Percentiles rank a stretch among this genome's conserved stretches.
Evolutionary conservation across 306 rosid species (phyloP).

Genomic region (Gleditsia sinensis): DNA sequence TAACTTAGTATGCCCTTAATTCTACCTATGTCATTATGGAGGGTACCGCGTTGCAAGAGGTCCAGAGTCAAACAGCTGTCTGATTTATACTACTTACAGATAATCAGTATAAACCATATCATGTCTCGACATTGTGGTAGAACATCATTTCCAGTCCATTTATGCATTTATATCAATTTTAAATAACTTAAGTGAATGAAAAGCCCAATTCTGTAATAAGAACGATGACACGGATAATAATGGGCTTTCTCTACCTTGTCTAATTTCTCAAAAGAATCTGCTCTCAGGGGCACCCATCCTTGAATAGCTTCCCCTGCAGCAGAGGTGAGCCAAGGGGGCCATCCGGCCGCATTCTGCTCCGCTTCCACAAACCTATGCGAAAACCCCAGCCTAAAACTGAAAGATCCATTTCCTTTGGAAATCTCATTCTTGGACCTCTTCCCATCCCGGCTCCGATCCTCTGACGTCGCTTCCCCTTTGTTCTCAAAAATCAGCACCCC

Average conservation of each 20-base stretch:
- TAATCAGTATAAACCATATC: not conserved
- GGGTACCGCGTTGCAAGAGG: not conserved
- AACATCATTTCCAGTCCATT: not conserved
- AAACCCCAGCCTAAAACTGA: constrained; percentile 54
- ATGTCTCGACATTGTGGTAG: not conserved
- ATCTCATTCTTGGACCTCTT: constrained; percentile 34
- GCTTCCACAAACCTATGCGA: constrained; percentile 63
- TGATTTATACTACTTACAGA: not conserved
- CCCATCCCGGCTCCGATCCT: constrained; percentile 43
- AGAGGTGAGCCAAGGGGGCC: constrained; percentile 95
- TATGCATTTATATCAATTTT: not conserved
- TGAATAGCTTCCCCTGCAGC: constrained; percentile 84
- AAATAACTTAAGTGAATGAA: not conserved
- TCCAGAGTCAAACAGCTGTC: not conserved
- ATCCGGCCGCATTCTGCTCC: constrained; percentile 85
- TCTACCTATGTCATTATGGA: not conserved
- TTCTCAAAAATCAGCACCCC: constrained; percentile 17
- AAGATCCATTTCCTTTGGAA: constrained; percentile 38
- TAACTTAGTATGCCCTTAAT: not conserved
- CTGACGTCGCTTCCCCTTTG: constrained; percentile 38
- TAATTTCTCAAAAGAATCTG: constrained; percentile 82
- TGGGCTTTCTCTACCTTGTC: constrained; percentile 58
- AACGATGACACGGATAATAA: not conserved
- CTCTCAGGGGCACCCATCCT: constrained; percentile 87
- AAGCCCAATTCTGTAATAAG: not conserved